Percentiles rank a stretch among this genome's conserved stretches.
These are phyloP conservation scores for Zygoascus biomembranicola DNA, from an alignment of 805 yeast genomes.

Conservation along the genomic window DNA sequence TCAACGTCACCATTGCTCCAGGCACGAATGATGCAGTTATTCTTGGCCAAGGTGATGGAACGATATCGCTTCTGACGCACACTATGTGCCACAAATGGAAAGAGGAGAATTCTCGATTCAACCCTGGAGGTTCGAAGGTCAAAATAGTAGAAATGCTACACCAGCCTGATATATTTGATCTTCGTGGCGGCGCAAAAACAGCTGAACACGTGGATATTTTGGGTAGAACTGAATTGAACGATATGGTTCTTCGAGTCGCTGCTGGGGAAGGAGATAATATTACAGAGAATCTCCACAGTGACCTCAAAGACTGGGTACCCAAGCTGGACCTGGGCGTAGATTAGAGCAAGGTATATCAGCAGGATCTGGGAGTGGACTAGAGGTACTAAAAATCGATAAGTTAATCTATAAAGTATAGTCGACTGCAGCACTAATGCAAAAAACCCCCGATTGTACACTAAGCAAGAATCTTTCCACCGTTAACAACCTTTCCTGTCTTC, in stretches of 20 bases:
- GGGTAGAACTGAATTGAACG: slow-evolving; percentile 89
- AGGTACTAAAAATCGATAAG: no score
- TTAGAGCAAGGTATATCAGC: no score
- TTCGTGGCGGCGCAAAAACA: slow-evolving; percentile 94
- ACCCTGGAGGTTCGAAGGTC: slow-evolving; percentile 69
- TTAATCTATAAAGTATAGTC: not conserved
- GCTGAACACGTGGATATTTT: slow-evolving; percentile 97
- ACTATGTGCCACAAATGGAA: slow-evolving; percentile 90
- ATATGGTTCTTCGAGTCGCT: slow-evolving; percentile 71
- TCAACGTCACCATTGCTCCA: slow-evolving; percentile 66
- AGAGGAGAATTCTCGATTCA: slow-evolving; percentile 48
- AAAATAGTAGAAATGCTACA: slow-evolving; percentile 85
- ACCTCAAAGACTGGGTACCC: slow-evolving; percentile 53
- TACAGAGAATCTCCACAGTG: slow-evolving; percentile 49
- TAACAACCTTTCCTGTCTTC: slow-evolving; percentile 85
- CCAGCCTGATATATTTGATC: slow-evolving; percentile 89
- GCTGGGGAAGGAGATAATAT: slow-evolving; percentile 70
- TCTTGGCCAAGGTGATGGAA: slow-evolving; percentile 93
- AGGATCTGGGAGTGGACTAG: no score
- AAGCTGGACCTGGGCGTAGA: slow-evolving; percentile 39
- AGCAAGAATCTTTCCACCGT: slow-evolving; percentile 49
- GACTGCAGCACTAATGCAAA: no score
- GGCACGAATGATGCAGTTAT: slow-evolving; percentile 60
- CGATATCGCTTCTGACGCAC: slow-evolving; percentile 81
- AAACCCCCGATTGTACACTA: slow-evolving; percentile 18